These are phyloP conservation scores for Phylloporus sp. DNA, from an alignment of 768 basidiomycete genomes.

Conservation along the genomic window DNA sequence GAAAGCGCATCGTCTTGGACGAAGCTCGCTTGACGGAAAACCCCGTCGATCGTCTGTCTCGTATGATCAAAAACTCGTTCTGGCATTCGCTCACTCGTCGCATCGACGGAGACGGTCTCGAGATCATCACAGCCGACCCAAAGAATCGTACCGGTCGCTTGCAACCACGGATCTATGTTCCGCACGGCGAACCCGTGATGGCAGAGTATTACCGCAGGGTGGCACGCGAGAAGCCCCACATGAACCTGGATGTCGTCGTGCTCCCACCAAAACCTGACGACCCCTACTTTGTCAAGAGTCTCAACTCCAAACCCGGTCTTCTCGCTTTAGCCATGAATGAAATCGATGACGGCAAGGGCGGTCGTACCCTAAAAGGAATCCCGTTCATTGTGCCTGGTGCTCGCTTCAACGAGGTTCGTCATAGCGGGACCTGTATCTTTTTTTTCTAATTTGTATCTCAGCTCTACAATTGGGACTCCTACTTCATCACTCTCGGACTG, in stretches of 20 bases:
- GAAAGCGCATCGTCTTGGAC: slow-evolving; percentile 97
- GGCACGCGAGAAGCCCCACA: slow-evolving; percentile 85
- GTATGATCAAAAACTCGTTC: slow-evolving; percentile 97
- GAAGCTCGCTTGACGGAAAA: slow-evolving; percentile 97
- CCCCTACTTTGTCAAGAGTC: slow-evolving; percentile 80
- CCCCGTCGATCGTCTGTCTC: slow-evolving; percentile 91
- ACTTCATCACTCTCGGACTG: slow-evolving; percentile 90
- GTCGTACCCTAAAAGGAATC: slow-evolving; percentile 82
- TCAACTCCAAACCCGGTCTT: slow-evolving; percentile 92
- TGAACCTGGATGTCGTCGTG: slow-evolving; percentile 89
- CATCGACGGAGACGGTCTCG: slow-evolving; percentile 95
- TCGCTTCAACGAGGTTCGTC: slow-evolving; percentile 82
- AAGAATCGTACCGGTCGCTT: slow-evolving; percentile 92
- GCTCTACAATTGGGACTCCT: slow-evolving; percentile 95
- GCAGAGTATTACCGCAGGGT: slow-evolving; percentile 93
- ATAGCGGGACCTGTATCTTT: background rate
- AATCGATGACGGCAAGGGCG: slow-evolving; percentile 71
- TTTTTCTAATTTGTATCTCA: slow-evolving; percentile 28
- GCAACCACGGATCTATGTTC: slow-evolving; percentile 92
- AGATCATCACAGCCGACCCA: slow-evolving; percentile 96
- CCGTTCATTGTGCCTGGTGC: slow-evolving; percentile 98
- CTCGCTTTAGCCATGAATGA: slow-evolving; percentile 95
- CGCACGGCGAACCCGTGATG: slow-evolving; percentile 89
- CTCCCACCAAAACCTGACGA: slow-evolving; percentile 86
- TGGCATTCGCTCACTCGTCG: slow-evolving; percentile 97